Base-by-base conservation (phyloP, 2,329 filamentous ascomycete species). In the Fusarium cicatricum region DNA sequence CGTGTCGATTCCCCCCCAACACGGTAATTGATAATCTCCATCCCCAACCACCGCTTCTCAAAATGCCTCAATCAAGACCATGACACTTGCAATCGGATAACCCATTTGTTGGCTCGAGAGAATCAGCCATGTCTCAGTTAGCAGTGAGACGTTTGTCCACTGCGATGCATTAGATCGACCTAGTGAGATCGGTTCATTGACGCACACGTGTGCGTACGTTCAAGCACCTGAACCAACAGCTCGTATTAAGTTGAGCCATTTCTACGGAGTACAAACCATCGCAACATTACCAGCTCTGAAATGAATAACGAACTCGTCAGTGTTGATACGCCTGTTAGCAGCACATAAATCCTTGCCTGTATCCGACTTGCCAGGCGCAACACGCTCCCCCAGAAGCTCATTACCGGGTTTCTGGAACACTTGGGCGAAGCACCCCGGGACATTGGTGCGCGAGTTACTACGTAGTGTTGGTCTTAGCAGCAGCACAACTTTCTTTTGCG, bases 351-450 rank as follows among this genome's bases (percentile, higher is more conserved):
- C 11, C 64, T 85, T 47, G 77, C 79, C 14, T 69, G 85, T 50
- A 83, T 84, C 71, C 77, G 83, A 5, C 84, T 82, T 3, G 74
- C 76, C 26, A 85, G 85, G 65, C 77, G 81, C 60, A 86, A 87
- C 74, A 83, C 84, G 17, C 79, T 86, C n/a, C n/a, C 82, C 2
- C 73, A 77, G 50, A 70, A 70, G 40, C 78, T 84, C 75, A 80
- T 83, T 62, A 66, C 70, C 58, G 75, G 82, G 36, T 70, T 83
- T 15, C 68, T 77, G 17, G 65, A 54, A 40, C 66, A 64, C 40
- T 65, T 73, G 17, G 56, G 37, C 44, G 60, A 43, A 34, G 69
- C 58, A 21, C 65, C 65, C 40, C 64, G 33, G 17, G 67, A 71
- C 33, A 39, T 66, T 40, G 58, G 42, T 6, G 68, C 77, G 37